Base-by-base conservation (phyloP, 257 asterid species). In the Nicotiana paniculata region DNA sequence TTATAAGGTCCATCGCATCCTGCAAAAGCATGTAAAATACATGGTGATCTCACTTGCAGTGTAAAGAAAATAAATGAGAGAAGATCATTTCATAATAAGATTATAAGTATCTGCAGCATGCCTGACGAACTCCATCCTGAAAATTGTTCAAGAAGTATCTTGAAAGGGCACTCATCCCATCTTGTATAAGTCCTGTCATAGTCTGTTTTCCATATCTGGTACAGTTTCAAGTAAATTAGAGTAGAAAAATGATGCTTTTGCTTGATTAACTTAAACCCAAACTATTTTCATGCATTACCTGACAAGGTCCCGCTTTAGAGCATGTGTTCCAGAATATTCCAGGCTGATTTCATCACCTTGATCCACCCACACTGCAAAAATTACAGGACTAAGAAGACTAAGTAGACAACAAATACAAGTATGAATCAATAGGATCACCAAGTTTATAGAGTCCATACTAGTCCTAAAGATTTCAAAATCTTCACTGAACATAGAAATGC, bases 321-420 rank as follows among this genome's bases (percentile, higher is more conserved):
- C 99, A 89, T 89, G 97, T 26, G 99, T 96, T 79, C 99, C 99
- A 65, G 99, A 93, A 85, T 96, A 96, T 85, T 90, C 98, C 10
- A 96, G 91, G 91, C 99, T 96, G 86, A 96, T 90, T 90, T 96
- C 99, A 84, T 96, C 98, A 82, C 99, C 99, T 62, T 96, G 98
- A 62, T 94, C 93, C 80, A 85, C 97, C 99, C 99, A 96, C 75
- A 96, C 98, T 94, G 86, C 67, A 39, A 43, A 79, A 84, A 86
- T 7, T 85, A 82, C 63, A 84, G 74, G 81, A 83, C 18, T 62
- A 68, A 68, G 83, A 84, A 85, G 86, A 80, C 76, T 63, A 83
- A 81, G 72, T 28, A 82, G 68, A 57, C 46, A 81, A 32, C 76
- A 46, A 9, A 63, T 77, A 21, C 77, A 70, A 58, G 35, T 30